These are phyloP conservation scores for Dictyostelium intermedium DNA, from an alignment of 78 protist genomes.

Conservation along the genomic window DNA sequence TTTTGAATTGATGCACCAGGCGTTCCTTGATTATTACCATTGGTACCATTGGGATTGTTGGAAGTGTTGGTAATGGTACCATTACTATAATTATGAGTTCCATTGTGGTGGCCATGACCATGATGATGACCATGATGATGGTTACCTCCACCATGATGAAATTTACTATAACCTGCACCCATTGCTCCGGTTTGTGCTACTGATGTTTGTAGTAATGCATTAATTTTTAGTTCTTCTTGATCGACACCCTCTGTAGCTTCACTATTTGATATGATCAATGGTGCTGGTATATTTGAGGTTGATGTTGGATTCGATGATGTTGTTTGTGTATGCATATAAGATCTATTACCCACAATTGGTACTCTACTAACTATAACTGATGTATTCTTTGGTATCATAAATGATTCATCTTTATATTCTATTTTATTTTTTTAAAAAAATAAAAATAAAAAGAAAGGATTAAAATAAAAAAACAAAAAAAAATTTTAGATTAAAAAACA, in stretches of 20 bases:
- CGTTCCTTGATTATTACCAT: not conserved
- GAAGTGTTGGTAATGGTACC: not conserved
- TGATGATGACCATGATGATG: not conserved
- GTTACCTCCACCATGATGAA: not conserved
- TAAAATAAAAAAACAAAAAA: not conserved
- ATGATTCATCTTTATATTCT: slow-evolving; percentile 69
- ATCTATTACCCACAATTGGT: slow-evolving; percentile 8
- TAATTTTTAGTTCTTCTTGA: slow-evolving; percentile 37
- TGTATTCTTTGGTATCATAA: slow-evolving; percentile 73
- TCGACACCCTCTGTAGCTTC: not conserved
- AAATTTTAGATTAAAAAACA: not conserved
- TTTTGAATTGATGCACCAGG: not conserved
- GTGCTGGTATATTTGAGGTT: slow-evolving; percentile 19
- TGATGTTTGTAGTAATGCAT: slow-evolving; percentile 6
- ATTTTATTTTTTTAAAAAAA: not conserved
- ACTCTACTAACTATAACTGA: slow-evolving; percentile 35
- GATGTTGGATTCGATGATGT: not conserved
- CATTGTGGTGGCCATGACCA: not conserved
- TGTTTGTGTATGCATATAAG: not conserved
- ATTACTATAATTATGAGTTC: not conserved
- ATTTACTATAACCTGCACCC: not conserved
- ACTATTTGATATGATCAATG: not conserved
- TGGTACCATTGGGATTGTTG: not conserved
- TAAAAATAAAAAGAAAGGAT: not conserved
- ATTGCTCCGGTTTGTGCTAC: not conserved